Evolutionary conservation across 495 filamentous ascomycete species (phyloP).

Genomic region (Penicillium salamii): DNA sequence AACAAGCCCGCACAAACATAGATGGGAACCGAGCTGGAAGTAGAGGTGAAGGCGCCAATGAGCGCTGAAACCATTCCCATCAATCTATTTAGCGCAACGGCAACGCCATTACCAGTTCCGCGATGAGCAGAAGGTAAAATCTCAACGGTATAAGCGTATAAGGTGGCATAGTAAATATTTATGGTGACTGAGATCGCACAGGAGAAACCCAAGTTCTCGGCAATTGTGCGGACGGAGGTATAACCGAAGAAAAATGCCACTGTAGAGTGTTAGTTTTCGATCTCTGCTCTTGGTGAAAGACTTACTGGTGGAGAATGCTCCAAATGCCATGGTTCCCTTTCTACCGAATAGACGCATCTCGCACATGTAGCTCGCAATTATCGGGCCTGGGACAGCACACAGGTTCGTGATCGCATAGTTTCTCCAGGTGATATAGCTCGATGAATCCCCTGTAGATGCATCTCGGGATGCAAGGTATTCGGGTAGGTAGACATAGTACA

Average conservation of each 20-base stretch:
- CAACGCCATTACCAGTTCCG: constrained; percentile 68
- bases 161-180: constrained; percentile 70
- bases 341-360: constrained; percentile 55
- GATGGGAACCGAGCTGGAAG: constrained; percentile 56
- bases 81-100: constrained; percentile 64
- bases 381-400: constrained; percentile 60
- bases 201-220: constrained; percentile 63
- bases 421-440: constrained; percentile 60
- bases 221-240: constrained; percentile 55
- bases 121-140: constrained; percentile 63
- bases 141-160: constrained; percentile 62
- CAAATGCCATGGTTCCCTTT: constrained; percentile 64
- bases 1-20: constrained; percentile 68
- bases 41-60: constrained; percentile 36
- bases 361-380: constrained; percentile 64
- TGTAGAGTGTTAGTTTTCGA: too few species aligned
- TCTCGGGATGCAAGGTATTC: constrained; percentile 47
- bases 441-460: constrained; percentile 40
- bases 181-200: constrained; percentile 65
- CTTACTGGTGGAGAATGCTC: constrained; percentile 50
- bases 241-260: constrained; percentile 69
- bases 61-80: constrained; percentile 72
- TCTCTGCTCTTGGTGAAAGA: too few species aligned
- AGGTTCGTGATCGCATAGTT: constrained; percentile 70
- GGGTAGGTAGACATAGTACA: constrained; percentile 68